Evolutionary conservation across 768 basidiomycete genomes (phyloP).

Genomic region (Tulasnella sp.): DNA sequence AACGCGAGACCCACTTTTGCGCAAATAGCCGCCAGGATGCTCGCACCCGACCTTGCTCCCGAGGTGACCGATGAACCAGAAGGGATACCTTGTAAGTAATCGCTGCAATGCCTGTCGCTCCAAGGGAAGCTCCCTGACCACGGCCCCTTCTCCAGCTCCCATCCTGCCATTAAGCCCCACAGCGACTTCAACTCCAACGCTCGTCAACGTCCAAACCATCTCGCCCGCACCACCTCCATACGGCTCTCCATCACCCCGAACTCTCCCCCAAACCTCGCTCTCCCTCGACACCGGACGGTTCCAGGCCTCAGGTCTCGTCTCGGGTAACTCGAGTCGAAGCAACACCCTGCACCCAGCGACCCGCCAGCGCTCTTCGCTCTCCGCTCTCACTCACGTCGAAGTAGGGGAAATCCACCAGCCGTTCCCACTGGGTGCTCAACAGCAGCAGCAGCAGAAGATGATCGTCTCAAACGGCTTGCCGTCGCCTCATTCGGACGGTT

Average conservation of each 20-base stretch:
- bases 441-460: background rate
- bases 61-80: background rate
- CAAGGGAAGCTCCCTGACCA: background rate
- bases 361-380: background rate
- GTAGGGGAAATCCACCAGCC: background rate
- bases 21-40: background rate
- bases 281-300: background rate
- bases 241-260: background rate
- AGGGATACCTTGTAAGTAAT: background rate
- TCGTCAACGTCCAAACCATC: background rate
- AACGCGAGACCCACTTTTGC: slow-evolving; percentile 4
- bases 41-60: background rate
- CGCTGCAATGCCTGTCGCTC: too few relatives aligned
- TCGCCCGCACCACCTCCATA: slow-evolving; percentile 22
- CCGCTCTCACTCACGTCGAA: background rate
- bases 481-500: background rate
- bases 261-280: background rate
- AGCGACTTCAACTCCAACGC: background rate
- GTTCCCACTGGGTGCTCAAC: background rate
- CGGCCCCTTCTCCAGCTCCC: background rate
- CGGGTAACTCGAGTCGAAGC: background rate
- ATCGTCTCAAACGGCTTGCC: background rate
- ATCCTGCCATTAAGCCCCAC: background rate
- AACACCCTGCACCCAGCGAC: background rate
- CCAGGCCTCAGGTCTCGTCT: background rate